A percentile compares a stretch with the other conserved stretches of the same genome.
These are phyloP conservation scores for Starmerella tilneyi DNA, from an alignment of 805 yeast genomes.

Conservation along the genomic window DNA sequence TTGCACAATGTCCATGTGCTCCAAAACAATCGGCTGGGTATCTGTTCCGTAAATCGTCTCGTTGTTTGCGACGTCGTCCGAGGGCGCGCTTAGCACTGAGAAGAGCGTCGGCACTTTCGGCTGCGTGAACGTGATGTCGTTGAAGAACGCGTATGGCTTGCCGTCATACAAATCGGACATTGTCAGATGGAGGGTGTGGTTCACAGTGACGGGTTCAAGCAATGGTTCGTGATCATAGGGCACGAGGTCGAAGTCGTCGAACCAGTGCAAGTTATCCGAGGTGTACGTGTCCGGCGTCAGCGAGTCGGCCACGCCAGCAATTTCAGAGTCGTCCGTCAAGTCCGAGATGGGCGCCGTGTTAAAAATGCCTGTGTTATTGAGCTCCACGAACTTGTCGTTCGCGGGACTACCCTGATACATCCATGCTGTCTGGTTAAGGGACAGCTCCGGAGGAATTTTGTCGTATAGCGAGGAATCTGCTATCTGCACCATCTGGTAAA, in stretches of 20 bases:
- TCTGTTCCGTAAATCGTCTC: constrained; percentile 68
- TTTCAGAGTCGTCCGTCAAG: constrained; percentile 29
- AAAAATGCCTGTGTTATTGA: constrained; percentile 56
- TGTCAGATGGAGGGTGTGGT: constrained; percentile 56
- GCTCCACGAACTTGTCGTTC: constrained; percentile 14
- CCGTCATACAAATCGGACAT: constrained; percentile 86
- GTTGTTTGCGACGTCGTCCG: constrained; percentile 39
- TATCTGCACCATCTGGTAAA: constrained; percentile 73
- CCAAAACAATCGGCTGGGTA: constrained; percentile 64
- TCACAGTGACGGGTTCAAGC: constrained; percentile 54
- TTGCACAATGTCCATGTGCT: constrained; percentile 59
- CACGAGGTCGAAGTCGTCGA: constrained; percentile 68
- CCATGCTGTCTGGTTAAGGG: constrained; percentile 64
- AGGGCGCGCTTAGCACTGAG: constrained; percentile 61
- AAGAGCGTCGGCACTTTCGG: constrained; percentile 82
- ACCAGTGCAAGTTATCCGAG: constrained; percentile 40
- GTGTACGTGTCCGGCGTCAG: constrained; percentile 20
- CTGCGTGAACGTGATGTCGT: constrained; percentile 62
- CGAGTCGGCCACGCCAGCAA: constrained; percentile 30
- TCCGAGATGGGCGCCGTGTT: constrained; percentile 35
- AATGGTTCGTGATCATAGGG: constrained; percentile 51
- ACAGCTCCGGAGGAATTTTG: constrained; percentile 50
- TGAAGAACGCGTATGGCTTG: constrained; percentile 92
- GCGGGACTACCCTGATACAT: constrained; percentile 33
- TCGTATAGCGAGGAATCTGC: constrained; percentile 82